phyloP scores from a whole-genome alignment of 1,284 basidiomycete genomes.

The Afroboletus lepidellus region DNA sequence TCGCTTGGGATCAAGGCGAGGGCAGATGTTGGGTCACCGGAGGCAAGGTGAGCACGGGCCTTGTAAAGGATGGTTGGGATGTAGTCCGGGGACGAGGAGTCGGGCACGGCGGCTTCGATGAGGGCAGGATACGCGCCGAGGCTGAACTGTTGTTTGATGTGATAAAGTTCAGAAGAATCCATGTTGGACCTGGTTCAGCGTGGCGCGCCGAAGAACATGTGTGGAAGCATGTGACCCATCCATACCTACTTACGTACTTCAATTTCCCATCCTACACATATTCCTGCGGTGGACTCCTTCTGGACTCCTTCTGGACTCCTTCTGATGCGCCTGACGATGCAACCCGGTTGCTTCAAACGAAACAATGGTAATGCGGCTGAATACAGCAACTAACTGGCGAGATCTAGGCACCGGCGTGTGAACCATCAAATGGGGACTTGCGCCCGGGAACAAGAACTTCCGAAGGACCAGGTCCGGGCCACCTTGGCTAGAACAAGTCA shows the following conservation, averaged over 20 bases:
- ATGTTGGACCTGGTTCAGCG: conserved; percentile 27
- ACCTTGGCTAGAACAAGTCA: too few species aligned
- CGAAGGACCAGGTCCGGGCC: too few species aligned
- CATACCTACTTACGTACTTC: background rate
- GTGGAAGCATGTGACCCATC: background rate
- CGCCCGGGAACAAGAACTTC: background rate
- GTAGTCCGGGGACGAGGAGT: conserved; percentile 63
- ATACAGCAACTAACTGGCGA: too few species aligned
- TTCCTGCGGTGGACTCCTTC: too few species aligned
- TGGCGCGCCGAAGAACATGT: background rate
- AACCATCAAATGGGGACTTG: background rate
- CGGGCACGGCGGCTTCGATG: conserved; percentile 52
- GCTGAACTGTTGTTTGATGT: conserved; percentile 83
- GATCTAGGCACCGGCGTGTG: background rate
- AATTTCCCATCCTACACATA: background rate
- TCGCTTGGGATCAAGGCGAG: conserved; percentile 56
- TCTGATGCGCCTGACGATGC: background rate
- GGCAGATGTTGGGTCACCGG: conserved; percentile 57
- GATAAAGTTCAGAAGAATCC: conserved; percentile 82
- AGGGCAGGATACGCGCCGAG: conserved; percentile 72
- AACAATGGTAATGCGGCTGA: background rate
- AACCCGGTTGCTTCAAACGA: background rate
- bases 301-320: background rate
- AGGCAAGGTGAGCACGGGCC: conserved; percentile 80
- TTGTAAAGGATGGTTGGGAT: conserved; percentile 72